A percentile compares a stretch with the other conserved stretches of the same genome.
Evolutionary conservation across 164 flowering plant species (phyloP).

Genomic region (Warburgia ugandensis): DNA sequence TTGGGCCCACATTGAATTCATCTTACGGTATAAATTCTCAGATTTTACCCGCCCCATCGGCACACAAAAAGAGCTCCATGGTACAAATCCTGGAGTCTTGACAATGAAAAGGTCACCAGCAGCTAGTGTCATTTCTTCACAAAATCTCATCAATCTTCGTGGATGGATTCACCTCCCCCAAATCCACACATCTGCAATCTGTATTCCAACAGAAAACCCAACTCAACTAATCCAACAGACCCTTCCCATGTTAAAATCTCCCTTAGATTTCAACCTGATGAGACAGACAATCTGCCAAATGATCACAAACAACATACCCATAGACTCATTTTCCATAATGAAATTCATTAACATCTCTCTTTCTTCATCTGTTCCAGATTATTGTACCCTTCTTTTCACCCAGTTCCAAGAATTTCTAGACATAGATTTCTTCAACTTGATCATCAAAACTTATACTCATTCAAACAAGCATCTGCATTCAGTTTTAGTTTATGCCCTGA

Average conservation of each 20-base stretch:
- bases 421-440: conserved; percentile 14
- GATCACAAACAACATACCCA: conserved; percentile 8
- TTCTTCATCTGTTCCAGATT: conserved; percentile 7
- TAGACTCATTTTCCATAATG: conserved; percentile 12
- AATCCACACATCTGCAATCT: not conserved
- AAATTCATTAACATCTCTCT: conserved; percentile 15
- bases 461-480: conserved; percentile 21
- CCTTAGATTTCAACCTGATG: conserved; percentile 11
- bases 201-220: conserved; percentile 13
- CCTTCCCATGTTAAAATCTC: not conserved
- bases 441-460: conserved; percentile 19
- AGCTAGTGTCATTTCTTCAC: too few species aligned
- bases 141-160: not conserved
- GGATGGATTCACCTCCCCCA: not conserved
- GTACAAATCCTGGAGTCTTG: too few species aligned
- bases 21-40: too few species aligned
- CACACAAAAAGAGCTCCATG: too few species aligned
- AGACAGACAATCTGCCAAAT: conserved; percentile 13
- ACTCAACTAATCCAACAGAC: not conserved
- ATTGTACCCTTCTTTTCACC: conserved; percentile 13
- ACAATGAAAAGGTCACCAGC: too few species aligned
- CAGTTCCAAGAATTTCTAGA: conserved; percentile 13
- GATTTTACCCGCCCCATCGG: too few species aligned
- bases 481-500: conserved; percentile 20
- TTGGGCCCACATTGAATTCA: too few species aligned